Base-by-base conservation (phyloP, 2,329 filamentous ascomycete genomes). In the Aureobasidium sp. region DNA sequence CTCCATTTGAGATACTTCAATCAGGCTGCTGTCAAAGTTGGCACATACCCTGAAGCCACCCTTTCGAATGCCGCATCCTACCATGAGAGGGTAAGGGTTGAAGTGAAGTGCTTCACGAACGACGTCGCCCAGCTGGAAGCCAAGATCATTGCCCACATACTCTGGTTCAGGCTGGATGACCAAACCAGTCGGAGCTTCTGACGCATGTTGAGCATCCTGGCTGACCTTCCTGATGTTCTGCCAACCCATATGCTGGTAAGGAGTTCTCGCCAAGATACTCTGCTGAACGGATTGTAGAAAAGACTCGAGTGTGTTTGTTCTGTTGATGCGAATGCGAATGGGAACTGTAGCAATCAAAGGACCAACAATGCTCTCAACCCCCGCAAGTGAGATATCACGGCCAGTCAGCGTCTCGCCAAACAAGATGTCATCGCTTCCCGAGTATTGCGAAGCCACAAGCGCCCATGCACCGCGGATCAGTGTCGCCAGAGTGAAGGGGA, bases 121-220 rank as follows among this genome's bases (percentile, higher is more conserved):
- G 3, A 64, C 62, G 57, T 67, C 66, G 9, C 63, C 61, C 13
- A 57, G 36, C 13, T 64, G 59, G 37, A 67, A 68, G 14, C 67
- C 67, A n/a, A 68, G 62, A n/a, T 65, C 62, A 30, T 61, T 64
- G 13, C 58, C 63, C 5, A 60, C 61, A 34, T 66, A 63, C n/a
- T 63, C 62, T 14, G 63, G 32, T n/a, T 67, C 72, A 5, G 70
- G 69, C 57, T 85, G 82, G 29, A 85, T 76, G 0, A 84, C 79
- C 1, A 85, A 69, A 8, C 82, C 78, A 0, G 81, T 83, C 7
- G 79, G 77, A 49, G 84, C 76, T 64, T 84, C 79, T 66, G 82
- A 85, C 2, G 82, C 82, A 62, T 82, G 75, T 10, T 79, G 75
- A 5, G 80, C 79, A 62, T 84, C 82, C 1, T 77, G 73, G 66